Evolutionary conservation across 2,329 filamentous ascomycete species (phyloP).

Genomic region (Corniculantispora saksenae): DNA sequence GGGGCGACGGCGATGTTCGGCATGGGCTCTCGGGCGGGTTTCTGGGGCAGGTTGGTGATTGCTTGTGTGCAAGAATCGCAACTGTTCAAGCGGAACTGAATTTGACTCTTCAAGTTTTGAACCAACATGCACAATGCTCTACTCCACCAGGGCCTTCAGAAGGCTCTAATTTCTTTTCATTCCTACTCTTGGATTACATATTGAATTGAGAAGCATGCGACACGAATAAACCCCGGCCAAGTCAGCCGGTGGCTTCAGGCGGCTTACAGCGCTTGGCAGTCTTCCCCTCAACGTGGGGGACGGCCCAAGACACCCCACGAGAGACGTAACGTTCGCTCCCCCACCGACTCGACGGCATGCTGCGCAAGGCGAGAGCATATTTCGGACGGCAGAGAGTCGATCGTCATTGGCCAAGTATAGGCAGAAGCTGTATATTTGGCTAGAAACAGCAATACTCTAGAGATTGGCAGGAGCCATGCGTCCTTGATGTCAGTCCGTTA

Average conservation of each 20-base stretch:
- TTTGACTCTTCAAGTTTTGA: too few relatives aligned
- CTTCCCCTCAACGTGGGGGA: slow-evolving; percentile 16
- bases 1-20: slow-evolving; percentile 13
- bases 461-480: too few relatives aligned
- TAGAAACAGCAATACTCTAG: not conserved
- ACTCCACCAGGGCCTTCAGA: too few relatives aligned
- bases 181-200: too few relatives aligned
- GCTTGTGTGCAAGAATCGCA: too few relatives aligned
- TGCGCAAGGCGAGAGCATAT: not conserved
- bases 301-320: slow-evolving; percentile 4
- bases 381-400: not conserved
- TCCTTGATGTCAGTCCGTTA: too few relatives aligned
- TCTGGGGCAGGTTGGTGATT: not conserved
- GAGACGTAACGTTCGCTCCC: slow-evolving; percentile 14
- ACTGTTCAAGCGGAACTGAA: too few relatives aligned
- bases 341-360: not conserved
- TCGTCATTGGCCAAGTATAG: not conserved
- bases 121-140: too few relatives aligned
- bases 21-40: not conserved
- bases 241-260: not conserved
- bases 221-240: not conserved
- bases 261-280: not conserved
- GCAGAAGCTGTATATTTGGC: not conserved
- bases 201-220: too few relatives aligned
- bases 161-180: too few relatives aligned